Conservation (phyloP, 306 rosid genomes). For the Sechiopsis laciniata region DNA sequence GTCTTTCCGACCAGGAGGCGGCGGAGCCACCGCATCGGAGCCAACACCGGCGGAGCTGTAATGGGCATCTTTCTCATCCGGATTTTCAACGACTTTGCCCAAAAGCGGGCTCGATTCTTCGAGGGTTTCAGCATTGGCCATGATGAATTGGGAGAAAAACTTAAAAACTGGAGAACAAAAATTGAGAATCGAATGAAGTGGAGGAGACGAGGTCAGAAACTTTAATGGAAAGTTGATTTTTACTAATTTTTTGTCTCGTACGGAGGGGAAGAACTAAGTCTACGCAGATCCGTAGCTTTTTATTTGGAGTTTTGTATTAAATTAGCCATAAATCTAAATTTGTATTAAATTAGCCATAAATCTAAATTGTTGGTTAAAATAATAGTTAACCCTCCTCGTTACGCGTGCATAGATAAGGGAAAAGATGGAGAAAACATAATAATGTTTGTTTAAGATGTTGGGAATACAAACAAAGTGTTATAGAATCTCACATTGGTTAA, state of each 20-base stretch:
- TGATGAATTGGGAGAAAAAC: slow-evolving; percentile 9
- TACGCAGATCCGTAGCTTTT: not conserved
- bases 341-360: too few species aligned
- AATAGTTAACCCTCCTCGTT: too few species aligned
- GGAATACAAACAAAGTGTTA: too few species aligned
- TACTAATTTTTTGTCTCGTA: too few species aligned
- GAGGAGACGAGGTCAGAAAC: not conserved
- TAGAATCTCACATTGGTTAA: too few species aligned
- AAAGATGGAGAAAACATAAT: too few species aligned
- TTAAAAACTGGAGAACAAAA: not conserved
- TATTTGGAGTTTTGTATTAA: not conserved
- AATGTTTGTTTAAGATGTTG: too few species aligned
- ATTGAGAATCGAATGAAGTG: not conserved
- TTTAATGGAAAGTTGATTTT: not conserved
- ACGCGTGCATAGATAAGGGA: too few species aligned
- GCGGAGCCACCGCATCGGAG: not conserved
- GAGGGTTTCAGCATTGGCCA: slow-evolving; percentile 34
- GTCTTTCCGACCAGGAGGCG: slow-evolving; percentile 8
- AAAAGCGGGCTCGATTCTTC: slow-evolving; percentile 80
- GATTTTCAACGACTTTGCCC: slow-evolving; percentile 29
- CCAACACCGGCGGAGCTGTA: slow-evolving; percentile 18
- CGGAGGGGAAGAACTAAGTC: not conserved
- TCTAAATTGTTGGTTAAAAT: too few species aligned
- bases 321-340: too few species aligned
- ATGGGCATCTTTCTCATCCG: slow-evolving; percentile 16